These are phyloP conservation scores for Middelhovenomyces tepae DNA, from an alignment of 805 yeast species.

Conservation along the genomic window DNA sequence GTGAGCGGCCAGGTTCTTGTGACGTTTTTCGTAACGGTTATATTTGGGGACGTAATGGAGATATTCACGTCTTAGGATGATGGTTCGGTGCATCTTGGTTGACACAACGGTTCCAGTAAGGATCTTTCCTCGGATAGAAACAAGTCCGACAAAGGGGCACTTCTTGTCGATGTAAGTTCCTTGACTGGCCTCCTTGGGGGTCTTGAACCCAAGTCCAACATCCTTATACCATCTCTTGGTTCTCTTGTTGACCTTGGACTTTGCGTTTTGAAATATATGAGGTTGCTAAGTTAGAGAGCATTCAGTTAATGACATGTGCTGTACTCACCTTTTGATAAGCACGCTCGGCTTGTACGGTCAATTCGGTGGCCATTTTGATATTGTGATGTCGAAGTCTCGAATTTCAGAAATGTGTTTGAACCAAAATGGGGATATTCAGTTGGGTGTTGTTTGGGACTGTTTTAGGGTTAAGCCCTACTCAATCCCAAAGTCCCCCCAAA, in stretches of 20 bases:
- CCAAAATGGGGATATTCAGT: neutral
- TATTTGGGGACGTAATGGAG: constrained; percentile 99
- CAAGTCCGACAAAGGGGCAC: constrained; percentile 97
- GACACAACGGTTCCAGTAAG: constrained; percentile 99
- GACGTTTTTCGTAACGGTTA: constrained; percentile 99
- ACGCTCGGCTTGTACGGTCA: constrained; percentile 99
- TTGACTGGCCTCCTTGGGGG: constrained; percentile 97
- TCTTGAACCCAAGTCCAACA: constrained; percentile 99
- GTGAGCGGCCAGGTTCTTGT: constrained; percentile 99
- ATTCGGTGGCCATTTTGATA: constrained; percentile 86
- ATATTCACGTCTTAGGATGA: constrained; percentile 99
- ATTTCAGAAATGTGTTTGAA: too few relatives aligned
- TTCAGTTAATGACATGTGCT: neutral
- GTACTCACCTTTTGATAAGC: constrained; percentile 99
- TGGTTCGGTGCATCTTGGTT: constrained; percentile 99
- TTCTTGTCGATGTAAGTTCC: constrained; percentile 99
- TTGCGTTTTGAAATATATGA: constrained; percentile 99
- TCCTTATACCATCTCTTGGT: constrained; percentile 99
- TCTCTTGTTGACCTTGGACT: constrained; percentile 96
- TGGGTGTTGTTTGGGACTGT: neutral
- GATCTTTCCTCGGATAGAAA: constrained; percentile 99
- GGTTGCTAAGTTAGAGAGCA: constrained; percentile 76
- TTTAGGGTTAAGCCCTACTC: too few relatives aligned
- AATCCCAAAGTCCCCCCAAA: too few relatives aligned
- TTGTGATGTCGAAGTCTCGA: constrained; percentile 5